Conservation (phyloP, 768 basidiomycete genomes). For the Pulveroboletus ravenelii region DNA sequence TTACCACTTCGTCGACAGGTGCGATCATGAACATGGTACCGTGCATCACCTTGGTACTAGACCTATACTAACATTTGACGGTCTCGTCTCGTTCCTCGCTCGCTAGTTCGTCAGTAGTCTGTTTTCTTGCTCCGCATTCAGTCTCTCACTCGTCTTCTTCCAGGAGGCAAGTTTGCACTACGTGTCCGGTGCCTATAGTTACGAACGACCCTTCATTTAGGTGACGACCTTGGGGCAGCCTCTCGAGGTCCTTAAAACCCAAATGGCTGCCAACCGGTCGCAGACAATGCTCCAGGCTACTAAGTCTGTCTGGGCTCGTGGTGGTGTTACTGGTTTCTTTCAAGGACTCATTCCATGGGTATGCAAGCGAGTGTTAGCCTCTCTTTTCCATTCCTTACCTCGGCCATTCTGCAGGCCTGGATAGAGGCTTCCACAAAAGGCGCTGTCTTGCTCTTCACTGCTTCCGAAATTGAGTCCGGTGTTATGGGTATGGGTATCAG, state of each 20-base stretch:
- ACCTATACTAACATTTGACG: conserved; percentile 6
- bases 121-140: not conserved
- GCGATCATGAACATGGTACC: conserved; percentile 97
- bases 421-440: conserved; percentile 99
- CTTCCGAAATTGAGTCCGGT: conserved; percentile 86
- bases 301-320: conserved; percentile 84
- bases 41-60: conserved; percentile 32
- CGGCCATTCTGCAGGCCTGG: conserved; percentile 67
- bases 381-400: not conserved
- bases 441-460: conserved; percentile 91
- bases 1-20: conserved; percentile 43
- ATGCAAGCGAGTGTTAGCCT: conserved; percentile 23
- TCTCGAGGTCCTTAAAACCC: conserved; percentile 96
- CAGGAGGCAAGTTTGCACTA: conserved; percentile 62
- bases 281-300: conserved; percentile 88
- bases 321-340: conserved; percentile 86
- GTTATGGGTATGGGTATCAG: conserved; percentile 62
- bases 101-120: conserved; percentile 43
- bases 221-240: conserved; percentile 99
- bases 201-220: conserved; percentile 35
- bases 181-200: not conserved
- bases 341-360: conserved; percentile 99
- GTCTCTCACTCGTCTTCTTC: conserved; percentile 17
- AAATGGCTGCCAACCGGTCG: conserved; percentile 96
- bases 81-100: not conserved